These are phyloP conservation scores for Mariannaea sp. DNA, from an alignment of 2,329 filamentous ascomycete genomes.

Conservation along the genomic window DNA sequence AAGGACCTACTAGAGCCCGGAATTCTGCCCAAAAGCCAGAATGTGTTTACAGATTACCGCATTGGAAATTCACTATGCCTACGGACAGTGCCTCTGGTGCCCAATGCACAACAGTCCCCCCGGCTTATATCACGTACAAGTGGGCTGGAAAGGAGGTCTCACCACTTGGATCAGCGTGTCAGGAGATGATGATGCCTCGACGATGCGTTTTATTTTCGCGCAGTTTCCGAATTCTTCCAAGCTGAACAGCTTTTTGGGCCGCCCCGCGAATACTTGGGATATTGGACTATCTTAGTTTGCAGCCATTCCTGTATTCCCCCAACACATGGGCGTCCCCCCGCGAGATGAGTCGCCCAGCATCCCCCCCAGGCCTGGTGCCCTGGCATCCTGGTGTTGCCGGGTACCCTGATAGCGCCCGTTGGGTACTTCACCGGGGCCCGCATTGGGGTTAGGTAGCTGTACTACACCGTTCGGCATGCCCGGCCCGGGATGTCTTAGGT, in stretches of 20 bases:
- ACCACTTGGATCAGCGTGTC: constrained; percentile 31
- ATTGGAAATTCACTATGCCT: constrained; percentile 29
- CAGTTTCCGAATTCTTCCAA: constrained; percentile 21
- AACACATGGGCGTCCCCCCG: too few species aligned
- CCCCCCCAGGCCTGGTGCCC: not conserved
- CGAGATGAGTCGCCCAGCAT: too few species aligned
- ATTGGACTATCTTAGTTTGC: too few species aligned
- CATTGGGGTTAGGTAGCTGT: constrained; percentile 16
- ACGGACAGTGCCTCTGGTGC: constrained; percentile 37
- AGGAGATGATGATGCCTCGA: constrained; percentile 33
- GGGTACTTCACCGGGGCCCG: constrained; percentile 18
- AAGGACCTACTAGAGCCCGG: too few species aligned
- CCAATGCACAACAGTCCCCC: constrained; percentile 34
- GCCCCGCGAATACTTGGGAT: constrained; percentile 13
- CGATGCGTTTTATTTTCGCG: constrained; percentile 22
- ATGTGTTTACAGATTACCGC: constrained; percentile 31
- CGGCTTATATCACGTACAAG: constrained; percentile 27
- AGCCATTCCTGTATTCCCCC: too few species aligned
- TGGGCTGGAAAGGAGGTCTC: constrained; percentile 33
- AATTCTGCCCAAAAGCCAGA: constrained; percentile 8
- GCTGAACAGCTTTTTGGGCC: constrained; percentile 15
- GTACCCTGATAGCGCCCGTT: too few species aligned
- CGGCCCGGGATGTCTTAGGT: constrained; percentile 16
- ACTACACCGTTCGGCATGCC: constrained; percentile 21
- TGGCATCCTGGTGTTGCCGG: too few species aligned